Evolutionary conservation across 177 flowering plant genomes (phyloP).

Genomic region (Vitis hybrid): DNA sequence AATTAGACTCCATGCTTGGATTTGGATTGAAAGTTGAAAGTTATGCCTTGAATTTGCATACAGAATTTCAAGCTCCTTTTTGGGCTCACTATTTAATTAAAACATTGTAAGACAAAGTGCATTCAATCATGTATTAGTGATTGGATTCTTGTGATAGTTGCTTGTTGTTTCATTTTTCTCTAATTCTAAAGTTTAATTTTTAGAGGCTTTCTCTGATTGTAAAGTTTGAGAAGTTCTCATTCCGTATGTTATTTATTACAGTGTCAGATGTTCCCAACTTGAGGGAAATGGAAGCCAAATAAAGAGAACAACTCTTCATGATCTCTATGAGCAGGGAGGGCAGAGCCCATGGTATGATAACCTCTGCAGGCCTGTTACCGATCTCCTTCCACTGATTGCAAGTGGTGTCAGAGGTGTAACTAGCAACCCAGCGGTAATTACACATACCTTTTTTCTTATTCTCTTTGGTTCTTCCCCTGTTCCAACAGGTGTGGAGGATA

Average conservation of each 20-base stretch:
- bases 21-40: too few relatives aligned
- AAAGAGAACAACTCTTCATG: slow-evolving; percentile 75
- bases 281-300: slow-evolving; percentile 66
- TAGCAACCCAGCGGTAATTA: slow-evolving; percentile 94
- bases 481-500: background rate
- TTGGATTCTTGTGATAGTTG: background rate
- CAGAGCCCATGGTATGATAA: slow-evolving; percentile 99
- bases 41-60: too few relatives aligned
- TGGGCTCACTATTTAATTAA: too few relatives aligned
- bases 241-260: slow-evolving; percentile 20
- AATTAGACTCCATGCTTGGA: too few relatives aligned
- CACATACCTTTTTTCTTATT: background rate
- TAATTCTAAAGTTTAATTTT: too few relatives aligned
- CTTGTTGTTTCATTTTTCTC: background rate
- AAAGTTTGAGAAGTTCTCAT: background rate
- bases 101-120: too few relatives aligned
- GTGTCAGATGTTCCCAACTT: slow-evolving; percentile 61
- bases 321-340: slow-evolving; percentile 86
- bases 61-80: too few relatives aligned
- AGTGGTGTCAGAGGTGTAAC: slow-evolving; percentile 97
- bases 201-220: background rate
- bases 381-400: slow-evolving; percentile 80
- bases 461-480: background rate
- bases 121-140: background rate
- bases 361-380: slow-evolving; percentile 94